These are phyloP conservation scores for Podaxis sp. DNA, from an alignment of 768 basidiomycete genomes.

Conservation along the genomic window DNA sequence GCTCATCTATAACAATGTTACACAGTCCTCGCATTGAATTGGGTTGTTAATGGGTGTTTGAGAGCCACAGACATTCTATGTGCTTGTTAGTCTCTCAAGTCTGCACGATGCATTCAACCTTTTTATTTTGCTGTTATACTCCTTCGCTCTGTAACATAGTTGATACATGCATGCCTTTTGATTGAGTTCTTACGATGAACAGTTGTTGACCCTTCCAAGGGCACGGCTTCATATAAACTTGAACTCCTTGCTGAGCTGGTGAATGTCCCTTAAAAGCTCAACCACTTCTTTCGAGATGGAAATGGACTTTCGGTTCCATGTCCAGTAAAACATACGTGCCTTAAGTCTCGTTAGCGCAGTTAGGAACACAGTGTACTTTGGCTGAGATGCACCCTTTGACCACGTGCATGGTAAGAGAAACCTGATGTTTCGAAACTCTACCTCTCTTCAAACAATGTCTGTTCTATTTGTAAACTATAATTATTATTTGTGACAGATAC, in stretches of 20 bases:
- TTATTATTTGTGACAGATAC: too few relatives aligned
- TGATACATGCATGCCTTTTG: background rate
- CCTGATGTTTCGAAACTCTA: too few relatives aligned
- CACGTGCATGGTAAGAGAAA: too few relatives aligned
- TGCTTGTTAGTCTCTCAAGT: background rate
- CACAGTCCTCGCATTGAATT: slow-evolving; percentile 19
- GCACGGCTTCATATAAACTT: too few relatives aligned
- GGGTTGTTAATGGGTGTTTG: background rate
- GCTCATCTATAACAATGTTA: slow-evolving; percentile 81
- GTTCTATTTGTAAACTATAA: too few relatives aligned
- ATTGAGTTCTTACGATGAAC: background rate
- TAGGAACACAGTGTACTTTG: too few relatives aligned
- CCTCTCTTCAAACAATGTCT: too few relatives aligned
- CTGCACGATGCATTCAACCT: background rate
- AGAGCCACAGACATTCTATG: background rate
- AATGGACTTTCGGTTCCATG: too few relatives aligned
- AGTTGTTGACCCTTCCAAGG: background rate
- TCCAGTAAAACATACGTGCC: too few relatives aligned
- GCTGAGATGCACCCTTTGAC: too few relatives aligned
- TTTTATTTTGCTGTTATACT: background rate
- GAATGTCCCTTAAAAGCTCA: background rate
- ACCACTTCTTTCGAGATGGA: background rate
- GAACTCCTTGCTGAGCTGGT: background rate
- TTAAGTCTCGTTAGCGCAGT: too few relatives aligned
- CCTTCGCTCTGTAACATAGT: background rate